Base-by-base conservation (phyloP, 2,329 filamentous ascomycete species). In the Elsinoe arachidis region DNA sequence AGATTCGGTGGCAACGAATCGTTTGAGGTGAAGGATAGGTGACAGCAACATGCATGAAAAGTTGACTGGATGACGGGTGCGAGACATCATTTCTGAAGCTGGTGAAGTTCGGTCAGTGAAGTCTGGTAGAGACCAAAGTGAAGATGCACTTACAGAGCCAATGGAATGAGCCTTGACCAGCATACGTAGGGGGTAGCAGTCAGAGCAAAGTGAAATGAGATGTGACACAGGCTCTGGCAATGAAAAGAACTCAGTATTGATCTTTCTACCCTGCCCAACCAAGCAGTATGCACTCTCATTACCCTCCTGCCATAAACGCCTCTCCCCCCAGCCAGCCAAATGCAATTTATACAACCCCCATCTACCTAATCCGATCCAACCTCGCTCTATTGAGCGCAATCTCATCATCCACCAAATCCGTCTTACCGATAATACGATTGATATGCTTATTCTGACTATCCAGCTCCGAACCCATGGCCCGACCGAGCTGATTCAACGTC, bases 341-440 rank as follows among this genome's bases (percentile, higher is more conserved):
- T 12, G 21, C 33, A 17, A 10, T 53, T n/a, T 35, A 37, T 38
- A 37, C 33, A 26, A 7, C 10, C 34, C 15, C n/a, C 26, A 33
- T 56, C 60, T 74, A 78, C 61, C 73, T 72, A 63, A 86, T 84
- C 52, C 85, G 79, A 65, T 86, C 83, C 70, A 90, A 70, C 64
- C 83, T 80, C 65, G 85, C 83, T 62, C 86, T 79, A 76, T 91
- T 91, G 80, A 89, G 83, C 59, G 83, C 83, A 65, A 92, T 88
- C 67, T 87, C 82, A 63, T 92, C 87, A 70, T 90, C 87, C 63
- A 95, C 88, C 64, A 78, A 80, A 69, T 95, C 90, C 73, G 85
- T 92, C 88, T 62, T 67, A 63, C 76, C 76, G 62, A 81, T 87
- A 67, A 96, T 89, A 59, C 84, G 80, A 61, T 87, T 85, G 66